phyloP scores from a whole-genome alignment of 805 yeast genomes.

The Candida nanaspora region DNA sequence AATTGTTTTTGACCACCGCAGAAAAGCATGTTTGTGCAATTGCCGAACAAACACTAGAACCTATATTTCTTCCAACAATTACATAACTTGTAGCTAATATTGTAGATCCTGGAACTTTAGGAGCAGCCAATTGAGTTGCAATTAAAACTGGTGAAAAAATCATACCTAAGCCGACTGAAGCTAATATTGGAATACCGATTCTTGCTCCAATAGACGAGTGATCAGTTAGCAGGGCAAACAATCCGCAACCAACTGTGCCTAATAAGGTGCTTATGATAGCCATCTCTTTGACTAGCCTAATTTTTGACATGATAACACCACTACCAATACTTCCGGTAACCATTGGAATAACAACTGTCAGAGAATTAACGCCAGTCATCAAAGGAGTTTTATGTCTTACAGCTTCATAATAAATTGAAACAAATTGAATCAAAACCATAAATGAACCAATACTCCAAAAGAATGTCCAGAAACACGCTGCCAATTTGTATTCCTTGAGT shows the following conservation, averaged over 20 bases:
- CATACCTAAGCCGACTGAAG: conserved; percentile 41
- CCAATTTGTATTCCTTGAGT: too few relatives aligned
- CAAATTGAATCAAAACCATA: conserved; percentile 30
- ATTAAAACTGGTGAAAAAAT: conserved; percentile 36
- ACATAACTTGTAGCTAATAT: conserved; percentile 40
- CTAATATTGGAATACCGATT: conserved; percentile 38
- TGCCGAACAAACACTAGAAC: conserved; percentile 37
- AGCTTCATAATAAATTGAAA: conserved; percentile 42
- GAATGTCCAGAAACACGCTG: conserved; percentile 23
- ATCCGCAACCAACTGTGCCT: conserved; percentile 37
- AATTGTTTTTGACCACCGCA: too few relatives aligned
- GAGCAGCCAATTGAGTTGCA: conserved; percentile 40
- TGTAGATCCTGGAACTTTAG: conserved; percentile 42
- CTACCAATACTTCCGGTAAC: conserved; percentile 29
- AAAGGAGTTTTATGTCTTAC: conserved; percentile 33
- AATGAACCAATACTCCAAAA: conserved; percentile 31
- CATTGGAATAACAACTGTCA: conserved; percentile 37
- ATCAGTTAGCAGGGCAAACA: conserved; percentile 31
- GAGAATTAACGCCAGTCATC: conserved; percentile 36
- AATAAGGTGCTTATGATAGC: conserved; percentile 27
- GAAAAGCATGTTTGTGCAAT: too few relatives aligned
- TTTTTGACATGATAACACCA: conserved; percentile 32
- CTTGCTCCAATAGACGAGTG: conserved; percentile 27
- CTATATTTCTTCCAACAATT: conserved; percentile 37
- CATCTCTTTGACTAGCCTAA: conserved; percentile 35